phyloP scores from a whole-genome alignment of 345 rosid species.

The Populus alba region DNA sequence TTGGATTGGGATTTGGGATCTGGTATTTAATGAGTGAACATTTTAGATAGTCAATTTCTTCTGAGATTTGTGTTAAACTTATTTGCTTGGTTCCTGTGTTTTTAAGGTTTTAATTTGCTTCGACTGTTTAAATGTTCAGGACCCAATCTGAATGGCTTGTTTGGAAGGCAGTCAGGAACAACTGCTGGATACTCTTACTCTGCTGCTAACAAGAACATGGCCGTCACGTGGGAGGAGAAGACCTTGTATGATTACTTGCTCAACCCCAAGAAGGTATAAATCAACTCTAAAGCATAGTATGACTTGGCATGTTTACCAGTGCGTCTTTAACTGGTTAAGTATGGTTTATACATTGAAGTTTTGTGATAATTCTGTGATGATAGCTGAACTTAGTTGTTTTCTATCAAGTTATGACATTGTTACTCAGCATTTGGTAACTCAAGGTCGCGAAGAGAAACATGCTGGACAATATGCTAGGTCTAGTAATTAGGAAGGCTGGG shows the following conservation, averaged over 20 bases:
- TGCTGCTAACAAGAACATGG: slow-evolving; percentile 90
- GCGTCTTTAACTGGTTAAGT: not conserved
- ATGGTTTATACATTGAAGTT: not conserved
- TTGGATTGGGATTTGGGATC: not conserved
- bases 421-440: not conserved
- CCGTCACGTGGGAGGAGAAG: slow-evolving; percentile 88
- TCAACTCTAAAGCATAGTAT: not conserved
- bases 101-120: not conserved
- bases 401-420: not conserved
- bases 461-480: not conserved
- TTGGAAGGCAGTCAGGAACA: slow-evolving; percentile 93
- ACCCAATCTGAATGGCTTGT: slow-evolving; percentile 84
- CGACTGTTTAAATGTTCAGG: slow-evolving; percentile 40
- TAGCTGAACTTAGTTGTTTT: not conserved
- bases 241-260: slow-evolving; percentile 85
- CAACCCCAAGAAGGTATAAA: slow-evolving; percentile 83
- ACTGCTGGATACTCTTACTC: slow-evolving; percentile 87
- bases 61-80: not conserved
- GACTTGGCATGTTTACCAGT: not conserved
- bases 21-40: not conserved
- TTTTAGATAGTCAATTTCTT: not conserved
- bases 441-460: not conserved
- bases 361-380: not conserved
- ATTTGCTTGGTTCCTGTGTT: not conserved
- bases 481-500: not conserved